Conservation (phyloP, 2,329 filamentous ascomycete species). For the Microsporum canis region DNA sequence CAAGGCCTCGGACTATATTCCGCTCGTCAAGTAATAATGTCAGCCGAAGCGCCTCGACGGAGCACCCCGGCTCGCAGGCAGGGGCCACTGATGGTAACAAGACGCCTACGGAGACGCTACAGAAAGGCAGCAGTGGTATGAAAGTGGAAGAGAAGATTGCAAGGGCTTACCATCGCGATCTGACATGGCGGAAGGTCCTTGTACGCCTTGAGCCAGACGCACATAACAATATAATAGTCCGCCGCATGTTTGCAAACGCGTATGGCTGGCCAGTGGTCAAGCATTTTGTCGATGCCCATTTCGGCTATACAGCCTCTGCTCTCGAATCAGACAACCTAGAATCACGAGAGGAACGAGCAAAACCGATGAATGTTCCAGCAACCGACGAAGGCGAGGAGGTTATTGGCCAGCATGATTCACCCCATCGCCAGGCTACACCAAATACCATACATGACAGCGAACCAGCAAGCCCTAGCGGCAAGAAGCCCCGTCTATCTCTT, state of each 20-base stretch:
- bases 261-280: conserved; percentile 96
- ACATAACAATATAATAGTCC: conserved; percentile 96
- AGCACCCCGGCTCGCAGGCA: background rate
- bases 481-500: background rate
- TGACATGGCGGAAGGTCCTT: conserved; percentile 94
- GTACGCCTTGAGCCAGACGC: conserved; percentile 93
- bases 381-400: conserved; percentile 56
- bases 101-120: background rate
- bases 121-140: conserved; percentile 42
- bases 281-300: conserved; percentile 89
- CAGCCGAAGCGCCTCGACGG: conserved; percentile 8
- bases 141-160: conserved; percentile 97
- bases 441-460: background rate
- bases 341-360: conserved; percentile 56
- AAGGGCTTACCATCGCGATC: conserved; percentile 77
- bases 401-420: conserved; percentile 38
- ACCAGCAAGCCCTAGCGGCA: background rate
- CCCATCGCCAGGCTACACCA: background rate
- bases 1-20: conserved; percentile 33
- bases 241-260: conserved; percentile 91
- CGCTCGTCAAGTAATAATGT: conserved; percentile 15
- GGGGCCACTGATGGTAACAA: conserved; percentile 3
- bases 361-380: conserved; percentile 45
- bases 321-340: conserved; percentile 57
- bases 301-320: conserved; percentile 61